Evolutionary conservation across 1,284 basidiomycete genomes (phyloP).

Genomic region (Ustilago bromivora): DNA sequence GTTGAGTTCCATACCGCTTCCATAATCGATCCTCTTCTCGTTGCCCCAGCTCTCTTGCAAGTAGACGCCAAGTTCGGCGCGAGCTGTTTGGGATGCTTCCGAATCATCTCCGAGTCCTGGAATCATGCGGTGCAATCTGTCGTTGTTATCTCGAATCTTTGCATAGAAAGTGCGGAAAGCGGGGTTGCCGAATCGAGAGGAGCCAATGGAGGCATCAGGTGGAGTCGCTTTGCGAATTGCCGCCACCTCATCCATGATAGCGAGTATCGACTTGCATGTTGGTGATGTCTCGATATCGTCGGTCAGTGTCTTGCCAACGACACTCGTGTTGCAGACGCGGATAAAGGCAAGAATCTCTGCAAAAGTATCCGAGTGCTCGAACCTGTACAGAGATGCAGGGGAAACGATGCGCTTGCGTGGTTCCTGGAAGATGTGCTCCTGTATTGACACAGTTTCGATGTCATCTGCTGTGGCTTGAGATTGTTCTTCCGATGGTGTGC

Average conservation of each 20-base stretch:
- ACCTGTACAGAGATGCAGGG: conserved; percentile 82
- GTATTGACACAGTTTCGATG: conserved; percentile 21
- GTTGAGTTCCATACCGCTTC: conserved; percentile 98
- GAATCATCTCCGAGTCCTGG: conserved; percentile 68
- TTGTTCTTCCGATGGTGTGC: conserved; percentile 4
- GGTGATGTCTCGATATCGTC: conserved; percentile 70
- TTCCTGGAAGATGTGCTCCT: conserved; percentile 30
- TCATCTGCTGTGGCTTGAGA: conserved; percentile 17
- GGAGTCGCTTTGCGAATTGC: conserved; percentile 77
- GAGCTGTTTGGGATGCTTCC: conserved; percentile 27
- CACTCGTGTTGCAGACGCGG: conserved; percentile 80
- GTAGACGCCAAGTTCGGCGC: conserved; percentile 75
- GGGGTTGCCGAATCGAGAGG: conserved; percentile 95
- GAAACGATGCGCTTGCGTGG: conserved; percentile 82
- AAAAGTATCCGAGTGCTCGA: conserved; percentile 82
- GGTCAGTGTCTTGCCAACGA: conserved; percentile 80
- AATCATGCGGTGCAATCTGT: conserved; percentile 36
- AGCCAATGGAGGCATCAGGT: conserved; percentile 83
- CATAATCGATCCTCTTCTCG: conserved; percentile 92
- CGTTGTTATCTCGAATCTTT: conserved; percentile 77
- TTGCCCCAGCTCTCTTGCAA: conserved; percentile 93
- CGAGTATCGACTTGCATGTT: conserved; percentile 60
- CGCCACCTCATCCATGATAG: conserved; percentile 49
- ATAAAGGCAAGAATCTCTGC: conserved; percentile 80
- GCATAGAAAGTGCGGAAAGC: conserved; percentile 94